phyloP scores from a whole-genome alignment of 108 stramenopile species.

The Cyclotella kingstonii region DNA sequence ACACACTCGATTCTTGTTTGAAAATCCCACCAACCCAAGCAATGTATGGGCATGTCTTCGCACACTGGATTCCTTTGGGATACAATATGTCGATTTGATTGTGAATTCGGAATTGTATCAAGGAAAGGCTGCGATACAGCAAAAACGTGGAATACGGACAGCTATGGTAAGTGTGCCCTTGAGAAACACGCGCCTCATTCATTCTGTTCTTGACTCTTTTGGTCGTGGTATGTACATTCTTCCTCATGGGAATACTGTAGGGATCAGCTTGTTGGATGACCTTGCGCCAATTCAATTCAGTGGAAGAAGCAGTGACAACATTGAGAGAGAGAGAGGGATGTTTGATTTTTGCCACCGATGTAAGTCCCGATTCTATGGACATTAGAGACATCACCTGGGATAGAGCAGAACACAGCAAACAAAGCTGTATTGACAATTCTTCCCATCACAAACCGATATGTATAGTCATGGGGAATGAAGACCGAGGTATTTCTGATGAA shows the following conservation, averaged over 20 bases:
- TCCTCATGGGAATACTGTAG: too few species aligned
- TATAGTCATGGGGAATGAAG: constrained; percentile 93
- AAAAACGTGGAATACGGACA: constrained; percentile 75
- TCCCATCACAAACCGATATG: constrained; percentile 56
- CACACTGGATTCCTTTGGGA: constrained; percentile 86
- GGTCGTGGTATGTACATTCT: too few species aligned
- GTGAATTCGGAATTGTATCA: constrained; percentile 56
- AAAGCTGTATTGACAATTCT: not conserved
- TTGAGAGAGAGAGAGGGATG: constrained; percentile 53
- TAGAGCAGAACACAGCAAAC: too few species aligned
- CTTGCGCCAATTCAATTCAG: constrained; percentile 29
- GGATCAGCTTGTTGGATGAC: constrained; percentile 44
- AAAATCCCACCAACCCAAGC: constrained; percentile 91
- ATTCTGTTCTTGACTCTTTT: constrained; percentile 68
- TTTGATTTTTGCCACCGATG: constrained; percentile 63
- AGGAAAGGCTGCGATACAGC: constrained; percentile 67
- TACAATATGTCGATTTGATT: constrained; percentile 78
- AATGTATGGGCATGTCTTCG: constrained; percentile 95
- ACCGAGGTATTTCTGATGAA: constrained; percentile 70
- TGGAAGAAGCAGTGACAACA: constrained; percentile 29
- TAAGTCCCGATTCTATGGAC: constrained; percentile 66
- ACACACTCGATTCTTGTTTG: constrained; percentile 79
- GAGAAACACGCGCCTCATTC: not conserved
- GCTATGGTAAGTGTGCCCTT: constrained; percentile 60
- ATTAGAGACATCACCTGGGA: constrained; percentile 76